phyloP scores from a whole-genome alignment of 1,284 basidiomycete species.

The Paramarasmius palmivorus region DNA sequence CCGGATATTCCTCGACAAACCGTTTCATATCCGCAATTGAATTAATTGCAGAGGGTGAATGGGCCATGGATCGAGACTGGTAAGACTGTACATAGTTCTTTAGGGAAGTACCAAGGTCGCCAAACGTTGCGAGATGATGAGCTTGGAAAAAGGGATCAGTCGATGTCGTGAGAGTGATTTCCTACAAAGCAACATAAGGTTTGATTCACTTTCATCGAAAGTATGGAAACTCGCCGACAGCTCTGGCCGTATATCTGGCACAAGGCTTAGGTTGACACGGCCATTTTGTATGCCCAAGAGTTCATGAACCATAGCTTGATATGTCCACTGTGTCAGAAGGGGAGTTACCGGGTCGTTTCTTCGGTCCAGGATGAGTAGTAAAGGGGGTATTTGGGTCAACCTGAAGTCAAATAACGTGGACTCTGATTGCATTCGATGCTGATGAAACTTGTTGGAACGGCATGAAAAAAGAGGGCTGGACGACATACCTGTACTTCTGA shows the following conservation, averaged over 20 bases:
- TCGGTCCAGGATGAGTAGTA: constrained; percentile 83
- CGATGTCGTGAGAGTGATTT: constrained; percentile 90
- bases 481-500: constrained; percentile 76
- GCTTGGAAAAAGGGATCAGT: constrained; percentile 96
- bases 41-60: constrained; percentile 84
- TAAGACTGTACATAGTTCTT: constrained; percentile 96
- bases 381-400: constrained; percentile 71
- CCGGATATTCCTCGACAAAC: constrained; percentile 98
- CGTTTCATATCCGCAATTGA: constrained; percentile 97
- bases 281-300: constrained; percentile 93
- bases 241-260: constrained; percentile 88
- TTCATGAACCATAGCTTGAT: constrained; percentile 99
- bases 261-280: constrained; percentile 81
- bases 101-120: constrained; percentile 92
- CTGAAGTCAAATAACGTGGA: constrained; percentile 78
- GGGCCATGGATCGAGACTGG: constrained; percentile 81
- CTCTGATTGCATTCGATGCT: constrained; percentile 77
- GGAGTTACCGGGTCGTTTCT: constrained; percentile 98
- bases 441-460: constrained; percentile 14
- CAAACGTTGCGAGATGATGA: constrained; percentile 93
- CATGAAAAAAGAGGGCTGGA: not conserved
- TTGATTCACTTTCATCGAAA: not conserved
- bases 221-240: constrained; percentile 61
- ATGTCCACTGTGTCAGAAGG: constrained; percentile 98
- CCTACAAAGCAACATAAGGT: constrained; percentile 46